Conservation (phyloP, 495 filamentous ascomycete genomes). For the Talaromyces liani region DNA sequence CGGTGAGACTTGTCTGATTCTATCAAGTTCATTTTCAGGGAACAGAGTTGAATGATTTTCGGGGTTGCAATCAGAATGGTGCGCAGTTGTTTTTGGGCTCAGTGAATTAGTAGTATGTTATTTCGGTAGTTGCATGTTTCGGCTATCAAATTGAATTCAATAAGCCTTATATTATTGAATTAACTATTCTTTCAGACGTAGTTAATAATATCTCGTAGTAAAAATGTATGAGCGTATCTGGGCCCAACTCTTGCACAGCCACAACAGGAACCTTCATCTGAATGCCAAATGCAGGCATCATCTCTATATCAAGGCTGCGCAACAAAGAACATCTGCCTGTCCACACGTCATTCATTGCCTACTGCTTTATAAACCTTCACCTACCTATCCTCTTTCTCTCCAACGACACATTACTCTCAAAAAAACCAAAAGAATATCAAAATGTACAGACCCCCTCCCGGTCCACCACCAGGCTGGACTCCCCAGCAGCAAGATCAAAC, state of each 20-base stretch:
- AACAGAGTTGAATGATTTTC: not conserved
- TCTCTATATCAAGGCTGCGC: not conserved
- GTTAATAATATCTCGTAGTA: not conserved
- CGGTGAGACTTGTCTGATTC: not conserved
- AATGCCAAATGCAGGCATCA: not conserved
- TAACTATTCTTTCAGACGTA: not conserved
- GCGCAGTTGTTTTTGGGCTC: not conserved
- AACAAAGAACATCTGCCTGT: not conserved
- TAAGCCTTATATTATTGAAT: not conserved
- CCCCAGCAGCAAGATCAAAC: not conserved
- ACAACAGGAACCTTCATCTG: not conserved
- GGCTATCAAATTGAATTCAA: not conserved
- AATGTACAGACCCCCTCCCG: slow-evolving; percentile 8
- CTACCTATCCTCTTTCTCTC: not conserved
- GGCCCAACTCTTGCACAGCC: not conserved
- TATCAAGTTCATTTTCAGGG: not conserved
- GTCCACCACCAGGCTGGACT: slow-evolving; percentile 6
- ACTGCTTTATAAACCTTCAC: no score
- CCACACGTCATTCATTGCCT: not conserved
- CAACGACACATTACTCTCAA: not conserved
- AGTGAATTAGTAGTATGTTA: not conserved
- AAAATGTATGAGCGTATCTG: not conserved
- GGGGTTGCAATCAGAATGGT: not conserved
- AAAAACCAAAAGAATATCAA: not conserved
- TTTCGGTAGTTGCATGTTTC: not conserved